Evolutionary conservation across 164 flowering plant species (phyloP).

Genomic region (Stephania cephalantha): DNA sequence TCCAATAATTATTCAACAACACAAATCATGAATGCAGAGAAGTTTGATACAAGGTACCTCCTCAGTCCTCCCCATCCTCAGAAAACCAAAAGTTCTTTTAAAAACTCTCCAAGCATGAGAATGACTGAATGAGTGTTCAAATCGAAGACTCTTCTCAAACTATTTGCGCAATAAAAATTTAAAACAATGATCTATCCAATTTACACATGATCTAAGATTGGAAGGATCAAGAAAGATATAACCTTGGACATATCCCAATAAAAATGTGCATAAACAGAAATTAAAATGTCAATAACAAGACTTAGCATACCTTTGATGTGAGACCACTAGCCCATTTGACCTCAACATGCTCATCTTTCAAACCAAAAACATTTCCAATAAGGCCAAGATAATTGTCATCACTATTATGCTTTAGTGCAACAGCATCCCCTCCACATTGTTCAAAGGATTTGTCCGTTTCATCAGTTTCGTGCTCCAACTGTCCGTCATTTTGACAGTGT

Average conservation of each 20-base stretch:
- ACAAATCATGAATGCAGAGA: too few species aligned
- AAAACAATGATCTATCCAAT: too few species aligned
- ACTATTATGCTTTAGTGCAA: slow-evolving; percentile 10
- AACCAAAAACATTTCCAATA: slow-evolving; percentile 63
- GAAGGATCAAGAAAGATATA: neutral
- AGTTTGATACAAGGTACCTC: too few species aligned
- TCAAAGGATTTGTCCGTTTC: slow-evolving; percentile 10
- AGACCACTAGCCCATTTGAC: slow-evolving; percentile 85
- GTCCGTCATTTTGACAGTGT: slow-evolving; percentile 18
- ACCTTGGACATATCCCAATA: neutral
- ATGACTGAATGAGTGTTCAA: too few species aligned
- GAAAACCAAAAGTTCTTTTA: too few species aligned
- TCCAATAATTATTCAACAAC: too few species aligned
- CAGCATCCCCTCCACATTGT: slow-evolving; percentile 10
- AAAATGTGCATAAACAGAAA: neutral
- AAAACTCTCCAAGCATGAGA: neutral
- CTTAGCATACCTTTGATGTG: slow-evolving; percentile 49
- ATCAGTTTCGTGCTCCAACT: slow-evolving; percentile 9
- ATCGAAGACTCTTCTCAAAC: too few species aligned
- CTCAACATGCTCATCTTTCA: slow-evolving; percentile 52
- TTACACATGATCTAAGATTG: neutral
- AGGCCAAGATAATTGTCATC: slow-evolving; percentile 29
- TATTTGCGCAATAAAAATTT: too few species aligned
- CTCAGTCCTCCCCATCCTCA: too few species aligned
- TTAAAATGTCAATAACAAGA: slow-evolving; percentile 6